phyloP scores from a whole-genome alignment of 345 rosid genomes.

The Eutrema heterophyllum region DNA sequence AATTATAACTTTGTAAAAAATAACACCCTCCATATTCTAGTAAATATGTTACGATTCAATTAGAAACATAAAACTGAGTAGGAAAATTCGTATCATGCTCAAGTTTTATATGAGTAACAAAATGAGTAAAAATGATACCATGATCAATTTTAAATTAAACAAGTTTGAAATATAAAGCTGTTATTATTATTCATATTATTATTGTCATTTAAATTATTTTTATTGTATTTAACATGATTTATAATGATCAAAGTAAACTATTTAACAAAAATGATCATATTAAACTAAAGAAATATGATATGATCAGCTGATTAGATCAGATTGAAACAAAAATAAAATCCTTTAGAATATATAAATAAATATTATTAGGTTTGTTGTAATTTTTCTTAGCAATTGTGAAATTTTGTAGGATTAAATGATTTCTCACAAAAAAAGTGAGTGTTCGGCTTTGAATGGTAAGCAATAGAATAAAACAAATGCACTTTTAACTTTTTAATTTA shows the following conservation, averaged over 20 bases:
- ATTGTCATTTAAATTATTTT: too few species aligned
- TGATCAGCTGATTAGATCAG: background rate
- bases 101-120: background rate
- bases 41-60: background rate
- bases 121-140: background rate
- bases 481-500: too few species aligned
- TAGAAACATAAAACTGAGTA: background rate
- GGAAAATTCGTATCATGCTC: background rate
- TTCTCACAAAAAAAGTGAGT: background rate
- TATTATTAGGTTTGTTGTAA: background rate
- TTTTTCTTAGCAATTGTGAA: background rate
- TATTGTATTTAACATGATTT: background rate
- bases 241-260: background rate
- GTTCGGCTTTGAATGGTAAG: background rate
- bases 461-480: constrained; percentile 2
- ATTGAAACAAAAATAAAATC: too few species aligned
- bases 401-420: background rate
- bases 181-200: background rate
- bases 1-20: too few species aligned
- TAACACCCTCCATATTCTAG: background rate
- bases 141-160: background rate
- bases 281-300: background rate
- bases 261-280: background rate
- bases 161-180: background rate
- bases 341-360: background rate